Evolutionary conservation across 305 asterid genomes (phyloP).

Genomic region (Striga hermonthica): DNA sequence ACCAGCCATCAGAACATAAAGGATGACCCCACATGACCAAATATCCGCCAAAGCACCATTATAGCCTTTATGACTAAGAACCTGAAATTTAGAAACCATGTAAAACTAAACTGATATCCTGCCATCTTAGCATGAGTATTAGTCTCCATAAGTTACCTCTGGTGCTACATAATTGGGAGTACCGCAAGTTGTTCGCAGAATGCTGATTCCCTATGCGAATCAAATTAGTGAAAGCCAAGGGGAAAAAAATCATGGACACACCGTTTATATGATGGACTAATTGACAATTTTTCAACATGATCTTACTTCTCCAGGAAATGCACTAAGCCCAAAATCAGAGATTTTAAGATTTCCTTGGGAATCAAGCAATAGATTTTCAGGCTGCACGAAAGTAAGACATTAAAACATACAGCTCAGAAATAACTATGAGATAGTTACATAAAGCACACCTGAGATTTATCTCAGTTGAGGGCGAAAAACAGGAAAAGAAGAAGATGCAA

Average conservation of each 20-base stretch:
- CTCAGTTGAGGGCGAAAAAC: neutral
- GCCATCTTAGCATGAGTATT: constrained; percentile 9
- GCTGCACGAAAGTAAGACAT: constrained; percentile 56
- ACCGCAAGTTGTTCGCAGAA: constrained; percentile 96
- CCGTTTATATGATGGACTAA: constrained; percentile 22
- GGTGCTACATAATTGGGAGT: constrained; percentile 99
- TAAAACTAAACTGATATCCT: constrained; percentile 22
- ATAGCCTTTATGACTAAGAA: constrained; percentile 95
- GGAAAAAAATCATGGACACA: constrained; percentile 35
- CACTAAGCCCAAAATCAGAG: constrained; percentile 98
- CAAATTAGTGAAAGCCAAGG: constrained; percentile 21
- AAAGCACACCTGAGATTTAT: neutral
- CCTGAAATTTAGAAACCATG: constrained; percentile 48
- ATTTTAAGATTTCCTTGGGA: constrained; percentile 93
- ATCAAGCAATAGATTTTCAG: constrained; percentile 91
- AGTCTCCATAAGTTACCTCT: constrained; percentile 54
- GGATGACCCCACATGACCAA: constrained; percentile 99
- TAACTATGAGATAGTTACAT: neutral
- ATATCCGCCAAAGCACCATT: constrained; percentile 92
- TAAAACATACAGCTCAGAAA: constrained; percentile 28
- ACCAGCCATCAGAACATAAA: constrained; percentile 93
- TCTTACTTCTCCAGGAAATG: constrained; percentile 81
- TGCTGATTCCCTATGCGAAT: constrained; percentile 62
- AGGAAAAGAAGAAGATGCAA: neutral
- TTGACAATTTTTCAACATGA: constrained; percentile 3